Percentiles rank a stretch among this genome's conserved stretches.
phyloP scores from a whole-genome alignment of 1,284 basidiomycete species.

The Coniferiporia sulphurascens region DNA sequence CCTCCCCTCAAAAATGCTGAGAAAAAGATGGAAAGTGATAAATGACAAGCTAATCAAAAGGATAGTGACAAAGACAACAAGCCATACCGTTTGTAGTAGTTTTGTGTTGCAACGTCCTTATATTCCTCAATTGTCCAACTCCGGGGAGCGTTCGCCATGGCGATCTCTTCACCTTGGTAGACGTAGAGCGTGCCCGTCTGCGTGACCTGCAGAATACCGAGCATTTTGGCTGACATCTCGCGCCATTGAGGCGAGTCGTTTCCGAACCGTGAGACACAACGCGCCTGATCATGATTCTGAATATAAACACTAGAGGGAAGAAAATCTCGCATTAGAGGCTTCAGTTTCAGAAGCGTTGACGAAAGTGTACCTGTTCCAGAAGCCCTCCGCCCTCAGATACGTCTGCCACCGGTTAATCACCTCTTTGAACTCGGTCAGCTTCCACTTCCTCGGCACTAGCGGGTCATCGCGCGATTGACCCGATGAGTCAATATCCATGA shows the following conservation, averaged over 20 bases:
- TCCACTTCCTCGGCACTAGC: slow-evolving; percentile 45
- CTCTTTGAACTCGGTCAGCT: slow-evolving; percentile 50
- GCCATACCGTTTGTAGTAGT: slow-evolving; percentile 41
- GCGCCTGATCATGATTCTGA: slow-evolving; percentile 66
- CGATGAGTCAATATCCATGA: slow-evolving; percentile 53
- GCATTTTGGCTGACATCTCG: slow-evolving; percentile 53
- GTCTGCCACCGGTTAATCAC: slow-evolving; percentile 58
- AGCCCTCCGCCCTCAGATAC: slow-evolving; percentile 51
- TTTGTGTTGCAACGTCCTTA: slow-evolving; percentile 58
- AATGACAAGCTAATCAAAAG: background rate
- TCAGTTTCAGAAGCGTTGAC: background rate
- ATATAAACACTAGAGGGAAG: slow-evolving; percentile 42
- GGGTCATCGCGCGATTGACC: slow-evolving; percentile 27
- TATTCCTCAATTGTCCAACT: slow-evolving; percentile 70
- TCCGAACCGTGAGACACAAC: slow-evolving; percentile 62
- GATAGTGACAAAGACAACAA: background rate
- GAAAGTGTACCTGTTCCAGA: slow-evolving; percentile 54
- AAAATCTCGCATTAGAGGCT: background rate
- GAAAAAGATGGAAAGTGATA: background rate
- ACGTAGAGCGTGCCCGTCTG: slow-evolving; percentile 67
- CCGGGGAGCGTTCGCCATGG: slow-evolving; percentile 61
- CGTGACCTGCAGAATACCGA: slow-evolving; percentile 57
- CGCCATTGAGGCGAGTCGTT: slow-evolving; percentile 55
- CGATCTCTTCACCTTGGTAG: slow-evolving; percentile 74
- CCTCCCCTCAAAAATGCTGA: slow-evolving; percentile 38